Conservation (phyloP, 2,329 filamentous ascomycete species). For the Colletotrichum coccodes region DNA sequence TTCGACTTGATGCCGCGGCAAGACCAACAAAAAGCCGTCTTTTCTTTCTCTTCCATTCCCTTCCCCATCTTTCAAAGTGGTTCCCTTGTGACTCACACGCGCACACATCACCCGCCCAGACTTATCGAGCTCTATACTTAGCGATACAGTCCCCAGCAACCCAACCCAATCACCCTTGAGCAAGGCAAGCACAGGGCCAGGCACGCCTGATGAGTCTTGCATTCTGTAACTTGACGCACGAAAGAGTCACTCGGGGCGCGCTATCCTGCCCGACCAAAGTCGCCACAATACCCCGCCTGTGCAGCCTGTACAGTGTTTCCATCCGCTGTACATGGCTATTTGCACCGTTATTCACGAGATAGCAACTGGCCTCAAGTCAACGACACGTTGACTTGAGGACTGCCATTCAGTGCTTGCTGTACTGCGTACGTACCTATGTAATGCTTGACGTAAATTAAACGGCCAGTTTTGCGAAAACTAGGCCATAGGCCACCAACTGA, state of each 20-base stretch:
- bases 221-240: constrained; percentile 6
- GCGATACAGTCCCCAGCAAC: background rate
- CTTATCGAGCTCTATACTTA: background rate
- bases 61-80: constrained; percentile 10
- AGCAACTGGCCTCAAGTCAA: background rate
- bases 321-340: background rate
- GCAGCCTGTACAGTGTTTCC: background rate
- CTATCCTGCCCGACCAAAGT: background rate
- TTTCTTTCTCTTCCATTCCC: background rate
- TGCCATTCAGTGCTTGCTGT: background rate
- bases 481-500: background rate
- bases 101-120: background rate
- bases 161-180: background rate
- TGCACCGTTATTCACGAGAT: background rate
- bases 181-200: background rate
- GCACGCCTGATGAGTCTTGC: background rate
- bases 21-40: constrained; percentile 10
- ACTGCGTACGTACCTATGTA: too few species aligned
- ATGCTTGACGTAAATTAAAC: background rate
- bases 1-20: constrained; percentile 17
- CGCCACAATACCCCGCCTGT: background rate
- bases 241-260: constrained; percentile 2
- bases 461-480: background rate
- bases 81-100: constrained; percentile 13
- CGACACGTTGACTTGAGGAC: background rate